Conservation (phyloP, 345 rosid genomes). For the Syzygium grande region DNA sequence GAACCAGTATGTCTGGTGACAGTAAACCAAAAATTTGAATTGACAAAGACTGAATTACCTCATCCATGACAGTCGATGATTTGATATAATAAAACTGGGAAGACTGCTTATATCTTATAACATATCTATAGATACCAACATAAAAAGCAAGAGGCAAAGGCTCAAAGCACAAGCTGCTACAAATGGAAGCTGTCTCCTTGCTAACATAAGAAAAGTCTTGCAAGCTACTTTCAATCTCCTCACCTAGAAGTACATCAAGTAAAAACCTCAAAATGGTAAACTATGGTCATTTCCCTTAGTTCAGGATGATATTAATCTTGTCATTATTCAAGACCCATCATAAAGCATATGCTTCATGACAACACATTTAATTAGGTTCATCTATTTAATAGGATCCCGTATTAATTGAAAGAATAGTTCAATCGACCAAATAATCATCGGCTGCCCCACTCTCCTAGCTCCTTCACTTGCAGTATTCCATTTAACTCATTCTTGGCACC, state of each 20-base stretch:
- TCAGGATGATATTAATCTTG: neutral
- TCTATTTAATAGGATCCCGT: neutral
- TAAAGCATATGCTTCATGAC: neutral
- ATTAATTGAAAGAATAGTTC: neutral
- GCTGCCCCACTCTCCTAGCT: neutral
- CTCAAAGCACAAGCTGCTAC: neutral
- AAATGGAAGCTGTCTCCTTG: neutral
- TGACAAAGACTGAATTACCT: neutral
- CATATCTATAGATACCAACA: neutral
- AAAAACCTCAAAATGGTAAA: neutral
- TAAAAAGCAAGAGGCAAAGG: neutral
- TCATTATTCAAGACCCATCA: neutral
- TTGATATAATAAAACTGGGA: neutral
- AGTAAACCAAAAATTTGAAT: neutral
- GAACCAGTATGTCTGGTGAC: neutral
- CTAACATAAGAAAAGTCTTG: neutral
- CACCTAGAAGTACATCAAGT: neutral
- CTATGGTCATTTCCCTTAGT: neutral
- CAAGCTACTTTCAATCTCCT: neutral
- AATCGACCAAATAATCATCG: neutral
- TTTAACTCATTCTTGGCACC: neutral
- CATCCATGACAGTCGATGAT: neutral
- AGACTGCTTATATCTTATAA: neutral
- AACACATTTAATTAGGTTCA: neutral
- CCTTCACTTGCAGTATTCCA: neutral